These are phyloP conservation scores for Taiozyma sp. DNA, from an alignment of 1,139 yeast genomes.

Conservation along the genomic window DNA sequence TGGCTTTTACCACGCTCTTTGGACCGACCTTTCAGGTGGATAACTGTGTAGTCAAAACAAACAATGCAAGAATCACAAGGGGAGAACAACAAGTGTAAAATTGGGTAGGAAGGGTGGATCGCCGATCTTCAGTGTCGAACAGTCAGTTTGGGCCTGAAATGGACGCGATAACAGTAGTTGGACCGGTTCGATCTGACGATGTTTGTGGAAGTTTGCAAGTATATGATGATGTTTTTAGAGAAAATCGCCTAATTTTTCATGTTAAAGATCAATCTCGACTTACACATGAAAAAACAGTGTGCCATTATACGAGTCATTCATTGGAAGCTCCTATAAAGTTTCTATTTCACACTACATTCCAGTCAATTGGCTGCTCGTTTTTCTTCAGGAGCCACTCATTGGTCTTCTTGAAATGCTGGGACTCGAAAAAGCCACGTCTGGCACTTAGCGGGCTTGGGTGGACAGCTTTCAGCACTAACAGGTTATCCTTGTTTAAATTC, in stretches of 20 bases:
- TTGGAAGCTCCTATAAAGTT: too few relatives aligned
- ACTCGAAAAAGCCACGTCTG: conserved; percentile 68
- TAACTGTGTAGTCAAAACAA: neutral
- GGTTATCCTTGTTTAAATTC: conserved; percentile 29
- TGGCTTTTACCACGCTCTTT: neutral
- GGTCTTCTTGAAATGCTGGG: conserved; percentile 59
- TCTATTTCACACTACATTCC: conserved; percentile 32
- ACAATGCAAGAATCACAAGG: neutral
- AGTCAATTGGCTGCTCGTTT: conserved; percentile 45
- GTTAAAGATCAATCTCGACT: too few relatives aligned
- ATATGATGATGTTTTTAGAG: too few relatives aligned
- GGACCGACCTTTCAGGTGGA: neutral
- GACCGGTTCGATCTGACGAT: too few relatives aligned
- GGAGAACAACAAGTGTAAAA: neutral
- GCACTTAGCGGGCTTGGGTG: conserved; percentile 98
- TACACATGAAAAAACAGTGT: neutral
- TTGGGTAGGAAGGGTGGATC: neutral
- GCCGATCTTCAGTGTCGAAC: neutral
- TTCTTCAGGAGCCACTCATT: conserved; percentile 60
- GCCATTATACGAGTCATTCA: too few relatives aligned
- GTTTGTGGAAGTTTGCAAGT: too few relatives aligned
- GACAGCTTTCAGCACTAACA: conserved; percentile 61
- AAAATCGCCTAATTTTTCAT: too few relatives aligned
- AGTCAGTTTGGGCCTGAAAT: too few relatives aligned
- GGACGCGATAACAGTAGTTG: too few relatives aligned